A percentile compares a stretch with the other conserved stretches of the same genome.
These are phyloP conservation scores for Asterophora parasitica DNA, from an alignment of 768 basidiomycete genomes.

Conservation along the genomic window DNA sequence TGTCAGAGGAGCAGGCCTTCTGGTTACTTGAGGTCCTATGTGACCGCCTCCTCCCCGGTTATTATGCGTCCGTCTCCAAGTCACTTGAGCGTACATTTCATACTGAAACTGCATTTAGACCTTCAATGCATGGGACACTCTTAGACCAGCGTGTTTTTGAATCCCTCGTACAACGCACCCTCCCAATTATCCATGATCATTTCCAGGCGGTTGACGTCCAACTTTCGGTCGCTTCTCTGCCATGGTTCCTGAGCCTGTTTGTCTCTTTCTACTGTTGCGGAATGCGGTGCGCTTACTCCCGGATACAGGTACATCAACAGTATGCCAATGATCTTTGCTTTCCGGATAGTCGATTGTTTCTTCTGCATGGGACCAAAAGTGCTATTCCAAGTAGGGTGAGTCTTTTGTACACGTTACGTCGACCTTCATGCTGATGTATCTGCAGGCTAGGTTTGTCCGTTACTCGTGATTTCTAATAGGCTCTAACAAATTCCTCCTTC, in stretches of 20 bases:
- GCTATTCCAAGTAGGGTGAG: constrained; percentile 96
- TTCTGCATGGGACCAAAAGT: constrained; percentile 99
- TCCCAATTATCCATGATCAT: constrained; percentile 93
- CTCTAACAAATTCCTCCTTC: constrained; percentile 13
- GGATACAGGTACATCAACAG: constrained; percentile 74
- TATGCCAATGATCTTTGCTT: constrained; percentile 97
- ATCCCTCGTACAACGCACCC: constrained; percentile 79
- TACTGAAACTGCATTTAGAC: constrained; percentile 40
- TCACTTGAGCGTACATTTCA: not conserved
- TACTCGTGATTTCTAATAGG: not conserved
- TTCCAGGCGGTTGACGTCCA: constrained; percentile 91
- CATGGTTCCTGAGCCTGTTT: constrained; percentile 96
- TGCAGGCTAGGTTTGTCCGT: constrained; percentile 51
- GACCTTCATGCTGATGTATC: constrained; percentile 4
- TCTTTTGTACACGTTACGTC: constrained; percentile 9
- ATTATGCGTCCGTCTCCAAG: constrained; percentile 71
- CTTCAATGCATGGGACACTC: constrained; percentile 97
- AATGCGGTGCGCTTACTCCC: not conserved
- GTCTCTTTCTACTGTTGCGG: constrained; percentile 25
- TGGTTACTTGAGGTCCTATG: constrained; percentile 96
- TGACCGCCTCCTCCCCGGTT: constrained; percentile 92
- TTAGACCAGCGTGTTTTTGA: constrained; percentile 99
- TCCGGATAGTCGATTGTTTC: constrained; percentile 96
- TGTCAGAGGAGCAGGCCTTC: constrained; percentile 98
- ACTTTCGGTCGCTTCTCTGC: constrained; percentile 91